Conservation (phyloP, 306 rosid species). For the Rosa persica region DNA sequence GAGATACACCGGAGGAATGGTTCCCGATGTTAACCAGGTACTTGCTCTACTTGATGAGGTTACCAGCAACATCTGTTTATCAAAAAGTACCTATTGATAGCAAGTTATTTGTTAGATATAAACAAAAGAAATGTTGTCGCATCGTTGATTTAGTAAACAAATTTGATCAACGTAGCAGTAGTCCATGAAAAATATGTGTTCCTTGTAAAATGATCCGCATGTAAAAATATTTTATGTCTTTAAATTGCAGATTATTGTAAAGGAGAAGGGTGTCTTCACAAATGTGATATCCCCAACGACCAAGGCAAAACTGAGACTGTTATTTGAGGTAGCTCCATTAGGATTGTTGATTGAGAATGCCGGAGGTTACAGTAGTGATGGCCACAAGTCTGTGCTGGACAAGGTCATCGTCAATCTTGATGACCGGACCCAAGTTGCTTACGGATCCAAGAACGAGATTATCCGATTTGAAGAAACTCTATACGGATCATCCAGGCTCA, state of each 20-base stretch:
- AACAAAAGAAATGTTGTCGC: not conserved
- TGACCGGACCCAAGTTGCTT: conserved; percentile 95
- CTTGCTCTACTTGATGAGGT: conserved; percentile 3
- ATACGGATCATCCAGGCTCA: conserved; percentile 93
- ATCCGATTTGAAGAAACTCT: conserved; percentile 91
- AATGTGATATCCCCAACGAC: conserved; percentile 87
- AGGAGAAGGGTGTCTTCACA: conserved; percentile 93
- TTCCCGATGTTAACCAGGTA: conserved; percentile 98
- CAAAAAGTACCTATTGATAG: not conserved
- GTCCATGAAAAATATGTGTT: not conserved
- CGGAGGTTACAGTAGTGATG: conserved; percentile 97
- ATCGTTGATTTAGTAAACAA: not conserved
- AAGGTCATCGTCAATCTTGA: conserved; percentile 70
- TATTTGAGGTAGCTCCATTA: conserved; percentile 98
- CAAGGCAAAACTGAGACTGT: conserved; percentile 86
- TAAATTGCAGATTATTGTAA: conserved; percentile 70
- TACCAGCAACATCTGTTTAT: not conserved
- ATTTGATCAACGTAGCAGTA: not conserved
- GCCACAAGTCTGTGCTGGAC: conserved; percentile 77
- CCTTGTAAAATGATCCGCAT: not conserved
- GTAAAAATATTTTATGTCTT: not conserved
- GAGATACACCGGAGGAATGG: conserved; percentile 99
- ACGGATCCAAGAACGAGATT: conserved; percentile 90
- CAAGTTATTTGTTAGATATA: too few species aligned
- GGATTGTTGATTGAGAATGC: conserved; percentile 88